Percentiles rank a stretch among this genome's conserved stretches.
Conservation (phyloP, 345 rosid genomes). For the Eucalyptus paniculata region DNA sequence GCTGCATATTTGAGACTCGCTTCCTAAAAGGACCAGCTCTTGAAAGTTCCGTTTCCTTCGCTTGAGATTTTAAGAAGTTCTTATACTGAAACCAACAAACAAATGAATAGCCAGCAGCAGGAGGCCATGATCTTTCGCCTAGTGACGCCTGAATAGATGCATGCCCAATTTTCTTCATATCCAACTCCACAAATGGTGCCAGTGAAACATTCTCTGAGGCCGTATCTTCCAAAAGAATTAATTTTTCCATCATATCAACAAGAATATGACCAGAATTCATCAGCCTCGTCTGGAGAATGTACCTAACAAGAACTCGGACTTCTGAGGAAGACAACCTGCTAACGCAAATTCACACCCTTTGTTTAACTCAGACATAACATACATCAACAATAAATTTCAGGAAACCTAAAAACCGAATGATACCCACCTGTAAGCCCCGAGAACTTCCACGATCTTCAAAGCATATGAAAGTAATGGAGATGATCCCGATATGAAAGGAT, state of each 20-base stretch:
- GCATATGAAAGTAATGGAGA: slow-evolving; percentile 73
- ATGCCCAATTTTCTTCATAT: slow-evolving; percentile 91
- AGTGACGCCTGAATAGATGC: slow-evolving; percentile 96
- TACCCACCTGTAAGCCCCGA: slow-evolving; percentile 87
- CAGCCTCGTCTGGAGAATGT: slow-evolving; percentile 74
- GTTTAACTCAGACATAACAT: background rate
- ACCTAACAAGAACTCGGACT: slow-evolving; percentile 75
- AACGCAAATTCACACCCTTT: slow-evolving; percentile 8
- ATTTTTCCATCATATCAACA: slow-evolving; percentile 90
- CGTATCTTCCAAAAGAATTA: slow-evolving; percentile 83
- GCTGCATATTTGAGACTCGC: slow-evolving; percentile 33
- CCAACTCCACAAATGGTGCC: slow-evolving; percentile 96
- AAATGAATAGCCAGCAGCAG: slow-evolving; percentile 99
- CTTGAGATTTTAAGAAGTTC: slow-evolving; percentile 53
- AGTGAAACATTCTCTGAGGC: slow-evolving; percentile 69
- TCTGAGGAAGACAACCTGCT: slow-evolving; percentile 93
- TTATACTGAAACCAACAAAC: slow-evolving; percentile 96
- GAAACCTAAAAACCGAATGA: background rate
- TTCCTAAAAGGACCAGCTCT: slow-evolving; percentile 49
- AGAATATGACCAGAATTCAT: slow-evolving; percentile 64
- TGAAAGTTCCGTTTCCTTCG: slow-evolving; percentile 48
- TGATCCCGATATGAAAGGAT: slow-evolving; percentile 79
- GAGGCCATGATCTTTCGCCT: slow-evolving; percentile 99
- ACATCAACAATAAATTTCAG: background rate
- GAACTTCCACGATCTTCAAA: slow-evolving; percentile 91